Evolutionary conservation across 164 flowering plant genomes (phyloP), one percentile per base, ranked within the genome.

Genomic region (Brasenia schreberi): DNA sequence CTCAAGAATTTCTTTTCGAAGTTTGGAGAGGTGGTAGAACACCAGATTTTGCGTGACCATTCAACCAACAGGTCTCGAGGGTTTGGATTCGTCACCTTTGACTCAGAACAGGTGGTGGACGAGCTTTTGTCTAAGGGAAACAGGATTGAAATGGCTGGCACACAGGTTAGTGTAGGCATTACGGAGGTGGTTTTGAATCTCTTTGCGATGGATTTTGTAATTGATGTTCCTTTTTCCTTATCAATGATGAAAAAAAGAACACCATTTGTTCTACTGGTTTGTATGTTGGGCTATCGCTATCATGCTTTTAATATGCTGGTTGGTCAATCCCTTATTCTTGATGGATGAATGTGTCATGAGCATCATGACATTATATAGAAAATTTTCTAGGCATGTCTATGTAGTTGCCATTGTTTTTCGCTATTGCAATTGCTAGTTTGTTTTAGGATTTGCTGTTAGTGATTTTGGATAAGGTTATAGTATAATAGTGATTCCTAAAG

Each of bases 41-140:
- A 90, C 67, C 87, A 87, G 70, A 90, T 90, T 42, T 85, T 90
- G 87, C 78, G 90, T 10, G 97, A 90, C 67, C 97, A 88, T 72
- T 65, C 85, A 23, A 81, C 87, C 49, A 83, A 73, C 68, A 86
- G 97, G 5, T 90, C 97, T 62, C 86, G 97, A 65, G 97, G 97
- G 59, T 90, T 90, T 77, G 97, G 97, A 33, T 90, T 90, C 77
- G 69, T 90, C 23, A 84, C 89, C 0, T 90, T 85, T 73, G 92
- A 88, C 9, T 63, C 75, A 9, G 97, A 88, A 68, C 69, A 87
- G 71, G 74, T 81, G 58, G 97, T 90, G 62, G 97, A 88, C 67
- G 85, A 84, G 65, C 78, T 90, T 43, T 70, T 90, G 71, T 59
- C 81, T 3, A 82, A 76, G 63, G 97, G 97, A 62, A 87, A 83